These are phyloP conservation scores for Trichoderma semiorbis DNA, from an alignment of 2,329 filamentous ascomycete species.

Conservation along the genomic window DNA sequence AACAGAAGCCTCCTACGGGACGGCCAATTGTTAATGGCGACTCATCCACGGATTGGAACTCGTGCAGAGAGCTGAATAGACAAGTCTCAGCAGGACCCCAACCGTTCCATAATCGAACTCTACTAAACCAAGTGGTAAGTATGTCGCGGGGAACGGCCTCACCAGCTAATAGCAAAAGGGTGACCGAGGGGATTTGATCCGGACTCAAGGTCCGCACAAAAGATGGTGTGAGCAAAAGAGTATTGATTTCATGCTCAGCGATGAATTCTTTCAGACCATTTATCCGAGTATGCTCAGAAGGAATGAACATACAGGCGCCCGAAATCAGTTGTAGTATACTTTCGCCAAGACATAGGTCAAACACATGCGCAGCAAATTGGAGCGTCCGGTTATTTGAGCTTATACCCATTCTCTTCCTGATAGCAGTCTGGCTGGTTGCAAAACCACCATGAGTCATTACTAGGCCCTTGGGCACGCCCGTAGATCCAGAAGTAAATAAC, in stretches of 20 bases:
- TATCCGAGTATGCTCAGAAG: conserved; percentile 16
- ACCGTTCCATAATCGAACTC: conserved; percentile 36
- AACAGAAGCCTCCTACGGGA: conserved; percentile 17
- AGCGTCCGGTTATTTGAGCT: background rate
- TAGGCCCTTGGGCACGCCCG: conserved; percentile 45
- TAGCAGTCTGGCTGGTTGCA: background rate
- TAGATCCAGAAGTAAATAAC: conserved; percentile 52
- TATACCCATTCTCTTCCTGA: background rate
- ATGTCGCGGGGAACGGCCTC: conserved; percentile 11
- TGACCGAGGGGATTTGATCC: background rate
- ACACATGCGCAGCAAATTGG: conserved; percentile 21
- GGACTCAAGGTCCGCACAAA: background rate
- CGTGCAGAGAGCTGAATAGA: conserved; percentile 22
- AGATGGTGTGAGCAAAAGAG: conserved; percentile 5
- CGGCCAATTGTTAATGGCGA: conserved; percentile 15
- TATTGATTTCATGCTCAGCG: background rate
- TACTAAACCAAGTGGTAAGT: conserved; percentile 18
- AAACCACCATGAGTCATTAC: conserved; percentile 20
- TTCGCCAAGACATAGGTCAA: conserved; percentile 19
- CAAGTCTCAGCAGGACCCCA: conserved; percentile 43
- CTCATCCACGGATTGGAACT: background rate
- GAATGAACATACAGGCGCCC: conserved; percentile 24
- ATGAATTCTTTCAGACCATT: conserved; percentile 17
- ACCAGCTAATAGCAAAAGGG: conserved; percentile 9
- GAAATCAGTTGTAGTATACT: conserved; percentile 10